These are phyloP conservation scores for Sugiyamaella americana DNA, from an alignment of 805 yeast species.

Conservation along the genomic window DNA sequence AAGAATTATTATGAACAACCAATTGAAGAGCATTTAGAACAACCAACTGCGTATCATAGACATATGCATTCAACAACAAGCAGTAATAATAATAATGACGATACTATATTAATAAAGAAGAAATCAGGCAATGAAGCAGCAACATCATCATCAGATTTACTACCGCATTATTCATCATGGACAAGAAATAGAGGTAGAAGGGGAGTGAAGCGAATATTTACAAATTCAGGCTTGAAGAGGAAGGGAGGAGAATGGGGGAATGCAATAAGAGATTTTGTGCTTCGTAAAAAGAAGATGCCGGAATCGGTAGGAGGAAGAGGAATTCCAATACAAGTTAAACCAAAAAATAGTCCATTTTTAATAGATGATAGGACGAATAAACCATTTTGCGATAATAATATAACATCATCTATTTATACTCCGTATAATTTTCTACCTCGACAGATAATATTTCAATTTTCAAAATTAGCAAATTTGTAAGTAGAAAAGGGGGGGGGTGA, in stretches of 20 bases:
- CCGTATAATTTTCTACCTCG: slow-evolving; percentile 77
- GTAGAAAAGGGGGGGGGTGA: slow-evolving; percentile 5
- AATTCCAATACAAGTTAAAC: slow-evolving; percentile 57
- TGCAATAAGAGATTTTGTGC: slow-evolving; percentile 23
- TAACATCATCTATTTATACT: slow-evolving; percentile 85
- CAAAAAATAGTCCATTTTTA: slow-evolving; percentile 34
- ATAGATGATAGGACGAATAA: slow-evolving; percentile 64
- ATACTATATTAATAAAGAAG: slow-evolving; percentile 16
- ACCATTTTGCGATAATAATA: slow-evolving; percentile 59
- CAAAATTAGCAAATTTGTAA: slow-evolving; percentile 77
- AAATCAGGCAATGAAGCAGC: slow-evolving; percentile 9
- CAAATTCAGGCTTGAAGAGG: slow-evolving; percentile 6
- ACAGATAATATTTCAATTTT: slow-evolving; percentile 84
- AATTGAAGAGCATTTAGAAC: background rate
- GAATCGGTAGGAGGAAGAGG: slow-evolving; percentile 65
- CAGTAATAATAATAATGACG: slow-evolving; percentile 16
- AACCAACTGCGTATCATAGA: background rate
- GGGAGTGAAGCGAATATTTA: background rate
- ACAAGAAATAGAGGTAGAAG: slow-evolving; percentile 7
- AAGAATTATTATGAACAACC: background rate
- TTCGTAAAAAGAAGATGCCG: slow-evolving; percentile 30
- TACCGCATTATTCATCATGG: slow-evolving; percentile 27
- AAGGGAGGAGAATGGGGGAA: slow-evolving; percentile 6
- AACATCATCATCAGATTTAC: slow-evolving; percentile 12
- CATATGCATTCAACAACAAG: background rate